A percentile compares a stretch with the other conserved stretches of the same genome.
Evolutionary conservation across 495 filamentous ascomycete genomes (phyloP).

Genomic region (Acidiella bohemica): DNA sequence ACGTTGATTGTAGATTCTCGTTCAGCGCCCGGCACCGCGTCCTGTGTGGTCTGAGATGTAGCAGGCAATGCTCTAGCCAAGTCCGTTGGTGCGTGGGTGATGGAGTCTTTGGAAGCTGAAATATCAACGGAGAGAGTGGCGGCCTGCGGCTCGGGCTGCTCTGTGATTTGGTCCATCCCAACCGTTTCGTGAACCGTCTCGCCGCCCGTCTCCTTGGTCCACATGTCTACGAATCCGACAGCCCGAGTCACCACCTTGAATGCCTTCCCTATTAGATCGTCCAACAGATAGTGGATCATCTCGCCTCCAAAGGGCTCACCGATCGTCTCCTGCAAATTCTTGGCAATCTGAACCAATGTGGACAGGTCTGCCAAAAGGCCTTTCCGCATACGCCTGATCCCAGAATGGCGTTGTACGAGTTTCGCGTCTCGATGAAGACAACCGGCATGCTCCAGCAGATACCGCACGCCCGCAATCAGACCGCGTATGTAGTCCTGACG

Average conservation of each 20-base stretch:
- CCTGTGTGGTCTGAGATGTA: neutral
- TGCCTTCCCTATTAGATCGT: conserved; percentile 84
- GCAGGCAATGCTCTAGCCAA: neutral
- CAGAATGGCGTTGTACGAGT: conserved; percentile 58
- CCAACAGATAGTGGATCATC: conserved; percentile 57
- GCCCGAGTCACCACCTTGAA: conserved; percentile 89
- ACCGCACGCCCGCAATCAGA: conserved; percentile 83
- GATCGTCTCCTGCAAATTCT: conserved; percentile 57
- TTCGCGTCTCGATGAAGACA: conserved; percentile 73
- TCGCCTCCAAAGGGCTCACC: conserved; percentile 40
- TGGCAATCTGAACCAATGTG: conserved; percentile 72
- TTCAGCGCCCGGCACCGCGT: neutral
- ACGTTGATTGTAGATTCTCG: no score
- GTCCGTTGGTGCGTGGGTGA: conserved; percentile 25
- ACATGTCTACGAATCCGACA: conserved; percentile 82
- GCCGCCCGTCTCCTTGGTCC: conserved; percentile 54
- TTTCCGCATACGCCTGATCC: conserved; percentile 70
- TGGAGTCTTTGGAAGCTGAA: conserved; percentile 15
- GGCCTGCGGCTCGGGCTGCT: neutral
- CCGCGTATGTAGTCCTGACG: conserved; percentile 85
- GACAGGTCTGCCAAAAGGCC: conserved; percentile 79
- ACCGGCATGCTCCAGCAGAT: conserved; percentile 72
- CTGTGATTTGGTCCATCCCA: neutral
- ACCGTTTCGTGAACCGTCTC: neutral
- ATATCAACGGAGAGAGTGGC: neutral